Percentiles rank a stretch among this genome's conserved stretches.
Conservation (phyloP, 345 rosid species). For the Boechera divaricarpa region DNA sequence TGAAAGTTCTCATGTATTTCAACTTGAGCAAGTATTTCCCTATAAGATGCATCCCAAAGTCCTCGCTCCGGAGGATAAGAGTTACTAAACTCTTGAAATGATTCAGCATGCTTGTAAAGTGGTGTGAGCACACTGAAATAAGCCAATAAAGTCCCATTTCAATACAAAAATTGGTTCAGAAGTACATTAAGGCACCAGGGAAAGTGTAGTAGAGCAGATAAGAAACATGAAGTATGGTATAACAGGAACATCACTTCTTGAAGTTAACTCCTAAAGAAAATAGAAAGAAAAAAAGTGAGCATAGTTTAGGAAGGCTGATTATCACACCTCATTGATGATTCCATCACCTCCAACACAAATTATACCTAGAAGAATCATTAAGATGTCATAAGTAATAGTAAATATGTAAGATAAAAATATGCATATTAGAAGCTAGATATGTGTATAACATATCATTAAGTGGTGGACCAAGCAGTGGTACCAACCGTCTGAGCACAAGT, state of each 20-base stretch:
- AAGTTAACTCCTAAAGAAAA: constrained; percentile 21
- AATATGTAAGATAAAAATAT: constrained; percentile 17
- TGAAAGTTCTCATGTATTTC: constrained; percentile 20
- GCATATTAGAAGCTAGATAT: constrained; percentile 17
- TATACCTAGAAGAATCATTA: constrained; percentile 64
- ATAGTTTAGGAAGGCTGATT: constrained; percentile 26
- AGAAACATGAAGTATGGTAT: constrained; percentile 7
- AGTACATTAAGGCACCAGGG: background rate
- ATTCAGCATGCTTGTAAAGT: constrained; percentile 40
- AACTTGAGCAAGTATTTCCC: constrained; percentile 28
- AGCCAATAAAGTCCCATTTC: constrained; percentile 23
- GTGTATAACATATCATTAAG: constrained; percentile 26
- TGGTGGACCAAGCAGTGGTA: constrained; percentile 45
- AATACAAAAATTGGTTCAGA: constrained; percentile 27
- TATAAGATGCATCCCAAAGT: constrained; percentile 39
- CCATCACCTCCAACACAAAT: constrained; percentile 99
- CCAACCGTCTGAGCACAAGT: constrained; percentile 82
- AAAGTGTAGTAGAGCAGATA: constrained; percentile 14
- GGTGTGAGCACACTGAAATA: constrained; percentile 38
- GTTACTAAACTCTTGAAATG: constrained; percentile 35
- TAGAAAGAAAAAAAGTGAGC: background rate
- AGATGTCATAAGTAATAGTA: constrained; percentile 32
- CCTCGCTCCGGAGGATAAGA: constrained; percentile 30
- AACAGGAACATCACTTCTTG: background rate
- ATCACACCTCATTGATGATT: constrained; percentile 90